Conservation (phyloP, 106 monocot genomes). For the Dioscorea zingiberensis region DNA sequence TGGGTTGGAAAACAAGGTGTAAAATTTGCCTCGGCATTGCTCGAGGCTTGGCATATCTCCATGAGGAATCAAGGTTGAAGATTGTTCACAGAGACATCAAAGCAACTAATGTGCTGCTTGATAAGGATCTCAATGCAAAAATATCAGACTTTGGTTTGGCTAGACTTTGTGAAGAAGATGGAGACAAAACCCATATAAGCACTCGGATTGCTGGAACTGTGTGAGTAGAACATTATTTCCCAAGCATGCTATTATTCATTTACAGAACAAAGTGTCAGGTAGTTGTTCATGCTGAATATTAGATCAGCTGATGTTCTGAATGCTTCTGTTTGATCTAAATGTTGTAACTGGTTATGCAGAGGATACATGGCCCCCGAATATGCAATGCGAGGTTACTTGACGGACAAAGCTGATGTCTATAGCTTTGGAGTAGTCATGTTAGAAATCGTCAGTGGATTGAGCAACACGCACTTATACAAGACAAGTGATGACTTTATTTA, state of each 20-base stretch:
- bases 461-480: not conserved
- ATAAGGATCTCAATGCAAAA: constrained; percentile 30
- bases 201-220: constrained; percentile 29
- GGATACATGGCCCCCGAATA: constrained; percentile 39
- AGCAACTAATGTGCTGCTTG: constrained; percentile 25
- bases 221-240: constrained; percentile 6
- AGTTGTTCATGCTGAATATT: too few species aligned
- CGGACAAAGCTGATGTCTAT: constrained; percentile 26
- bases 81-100: constrained; percentile 43
- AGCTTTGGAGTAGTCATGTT: constrained; percentile 17
- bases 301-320: not conserved
- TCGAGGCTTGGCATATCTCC: constrained; percentile 25
- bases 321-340: not conserved
- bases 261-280: not conserved
- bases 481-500: not conserved
- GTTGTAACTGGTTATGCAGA: too few species aligned
- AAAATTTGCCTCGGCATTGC: constrained; percentile 26
- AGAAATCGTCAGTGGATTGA: constrained; percentile 23
- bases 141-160: constrained; percentile 42
- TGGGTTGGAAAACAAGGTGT: constrained; percentile 25
- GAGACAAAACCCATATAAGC: constrained; percentile 18
- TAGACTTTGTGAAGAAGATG: constrained; percentile 23
- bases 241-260: too few species aligned
- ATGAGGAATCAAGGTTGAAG: constrained; percentile 25
- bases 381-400: constrained; percentile 27